Percentiles rank a stretch among this genome's conserved stretches.
Conservation (phyloP, 148 eudicot genomes). For the Rhododendron mucronatum region DNA sequence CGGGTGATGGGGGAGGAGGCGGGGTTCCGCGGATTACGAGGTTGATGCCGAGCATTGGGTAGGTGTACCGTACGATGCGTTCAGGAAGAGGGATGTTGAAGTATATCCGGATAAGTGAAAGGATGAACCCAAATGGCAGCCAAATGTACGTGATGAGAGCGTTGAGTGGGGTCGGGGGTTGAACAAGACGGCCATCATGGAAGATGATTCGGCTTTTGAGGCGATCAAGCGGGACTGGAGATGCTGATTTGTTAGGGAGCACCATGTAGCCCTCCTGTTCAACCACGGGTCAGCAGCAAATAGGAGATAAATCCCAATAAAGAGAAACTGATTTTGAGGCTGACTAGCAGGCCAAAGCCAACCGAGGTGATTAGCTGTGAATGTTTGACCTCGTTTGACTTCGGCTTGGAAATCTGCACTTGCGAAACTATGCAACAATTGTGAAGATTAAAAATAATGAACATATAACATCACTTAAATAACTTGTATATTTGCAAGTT, state of each 20-base stretch:
- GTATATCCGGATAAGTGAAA: conserved; percentile 72
- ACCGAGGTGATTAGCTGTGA: background rate
- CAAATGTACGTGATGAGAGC: conserved; percentile 71
- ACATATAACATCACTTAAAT: background rate
- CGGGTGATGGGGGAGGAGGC: conserved; percentile 70
- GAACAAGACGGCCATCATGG: conserved; percentile 95
- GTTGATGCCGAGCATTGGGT: conserved; percentile 76
- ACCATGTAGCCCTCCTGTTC: conserved; percentile 94
- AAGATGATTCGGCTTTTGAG: conserved; percentile 70
- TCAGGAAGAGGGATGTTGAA: conserved; percentile 89
- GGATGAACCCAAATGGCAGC: conserved; percentile 86
- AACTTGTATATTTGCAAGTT: background rate
- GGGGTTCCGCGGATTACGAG: conserved; percentile 66
- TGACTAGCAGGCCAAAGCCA: background rate
- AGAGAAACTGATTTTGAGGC: background rate
- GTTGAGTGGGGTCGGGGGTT: conserved; percentile 80
- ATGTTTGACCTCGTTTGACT: background rate
- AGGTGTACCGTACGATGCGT: conserved; percentile 73
- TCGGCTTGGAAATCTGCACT: background rate
- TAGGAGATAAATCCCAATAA: background rate
- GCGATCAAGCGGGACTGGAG: conserved; percentile 53
- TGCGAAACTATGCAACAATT: background rate
- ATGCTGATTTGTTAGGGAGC: conserved; percentile 55
- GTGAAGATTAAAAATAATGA: background rate
- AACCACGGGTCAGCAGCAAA: background rate